phyloP scores from a whole-genome alignment of 1,284 basidiomycete genomes.

The Mycena sp. region DNA sequence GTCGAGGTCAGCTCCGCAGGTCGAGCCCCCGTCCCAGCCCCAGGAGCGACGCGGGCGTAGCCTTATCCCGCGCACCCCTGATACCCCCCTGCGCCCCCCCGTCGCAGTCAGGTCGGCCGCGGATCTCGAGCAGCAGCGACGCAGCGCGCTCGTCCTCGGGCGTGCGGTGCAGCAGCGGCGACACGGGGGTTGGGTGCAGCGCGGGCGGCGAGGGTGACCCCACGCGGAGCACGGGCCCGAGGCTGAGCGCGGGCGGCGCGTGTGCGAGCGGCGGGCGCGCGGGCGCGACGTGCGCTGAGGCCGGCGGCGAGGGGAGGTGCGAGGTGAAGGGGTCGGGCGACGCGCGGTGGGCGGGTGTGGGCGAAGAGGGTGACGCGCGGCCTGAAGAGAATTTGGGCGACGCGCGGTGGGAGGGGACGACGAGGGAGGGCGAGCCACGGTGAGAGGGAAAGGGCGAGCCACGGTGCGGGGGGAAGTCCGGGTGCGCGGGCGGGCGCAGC shows the following conservation, averaged over 20 bases:
- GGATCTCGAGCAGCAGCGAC: constrained; percentile 71
- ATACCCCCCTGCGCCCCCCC: background rate
- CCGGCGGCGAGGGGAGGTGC: constrained; percentile 56
- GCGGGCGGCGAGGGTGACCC: background rate
- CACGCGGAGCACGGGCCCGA: constrained; percentile 46
- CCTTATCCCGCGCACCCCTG: background rate
- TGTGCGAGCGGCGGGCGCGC: constrained; percentile 20
- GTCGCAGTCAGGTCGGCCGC: constrained; percentile 34
- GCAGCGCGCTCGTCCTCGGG: constrained; percentile 78
- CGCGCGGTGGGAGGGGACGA: too few species aligned
- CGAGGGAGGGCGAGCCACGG: too few species aligned
- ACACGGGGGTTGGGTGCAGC: too few species aligned
- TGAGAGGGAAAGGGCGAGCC: constrained; percentile 53
- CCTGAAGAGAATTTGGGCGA: too few species aligned
- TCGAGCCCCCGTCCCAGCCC: too few species aligned
- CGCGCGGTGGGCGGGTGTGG: too few species aligned
- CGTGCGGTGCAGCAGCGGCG: constrained; percentile 50
- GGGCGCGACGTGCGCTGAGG: constrained; percentile 52
- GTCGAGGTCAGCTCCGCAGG: too few species aligned
- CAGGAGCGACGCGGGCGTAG: constrained; percentile 24
- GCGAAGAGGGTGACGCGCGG: too few species aligned
- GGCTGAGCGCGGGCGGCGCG: constrained; percentile 44
- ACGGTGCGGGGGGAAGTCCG: too few species aligned
- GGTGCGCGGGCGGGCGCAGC: constrained; percentile 20
- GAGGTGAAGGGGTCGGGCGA: constrained; percentile 48